These are phyloP conservation scores for Phallus indusiatus DNA, from an alignment of 768 basidiomycete genomes.

Conservation along the genomic window DNA sequence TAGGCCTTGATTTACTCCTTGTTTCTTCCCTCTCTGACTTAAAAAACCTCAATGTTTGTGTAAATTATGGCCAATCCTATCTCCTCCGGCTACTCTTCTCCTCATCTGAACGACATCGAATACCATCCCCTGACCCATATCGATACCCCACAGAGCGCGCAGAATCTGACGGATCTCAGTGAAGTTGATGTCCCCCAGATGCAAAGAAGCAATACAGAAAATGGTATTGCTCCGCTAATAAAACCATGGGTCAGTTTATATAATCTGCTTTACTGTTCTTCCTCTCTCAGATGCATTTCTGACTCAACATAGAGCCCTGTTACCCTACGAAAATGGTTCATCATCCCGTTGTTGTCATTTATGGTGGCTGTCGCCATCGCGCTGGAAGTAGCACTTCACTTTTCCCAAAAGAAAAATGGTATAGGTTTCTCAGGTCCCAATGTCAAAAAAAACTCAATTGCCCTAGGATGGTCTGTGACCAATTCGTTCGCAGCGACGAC, in stretches of 20 bases:
- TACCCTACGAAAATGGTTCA: slow-evolving; percentile 39
- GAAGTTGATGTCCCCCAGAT: neutral
- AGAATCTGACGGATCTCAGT: neutral
- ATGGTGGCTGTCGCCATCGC: slow-evolving; percentile 32
- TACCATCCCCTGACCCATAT: neutral
- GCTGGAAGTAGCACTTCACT: slow-evolving; percentile 37
- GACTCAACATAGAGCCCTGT: slow-evolving; percentile 29
- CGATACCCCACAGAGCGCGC: neutral
- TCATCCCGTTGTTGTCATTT: slow-evolving; percentile 31
- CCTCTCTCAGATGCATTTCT: neutral
- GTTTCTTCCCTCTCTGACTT: too few species aligned
- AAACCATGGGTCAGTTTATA: neutral
- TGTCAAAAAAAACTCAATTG: neutral
- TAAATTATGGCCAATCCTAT: too few species aligned
- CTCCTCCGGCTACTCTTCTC: too few species aligned
- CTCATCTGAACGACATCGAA: too few species aligned
- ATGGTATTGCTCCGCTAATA: neutral
- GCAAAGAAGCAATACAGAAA: neutral
- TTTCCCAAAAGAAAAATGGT: slow-evolving; percentile 39
- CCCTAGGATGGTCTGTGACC: slow-evolving; percentile 30
- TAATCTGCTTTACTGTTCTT: too few species aligned
- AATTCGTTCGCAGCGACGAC: slow-evolving; percentile 14
- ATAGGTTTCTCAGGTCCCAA: too few species aligned
- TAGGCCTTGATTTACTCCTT: too few species aligned
- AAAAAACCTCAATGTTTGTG: too few species aligned